Evolutionary conservation across 31 red algal species (phyloP), one percentile per base, ranked within the genome.

Genomic region (Odonthalia washingtoniensis): DNA sequence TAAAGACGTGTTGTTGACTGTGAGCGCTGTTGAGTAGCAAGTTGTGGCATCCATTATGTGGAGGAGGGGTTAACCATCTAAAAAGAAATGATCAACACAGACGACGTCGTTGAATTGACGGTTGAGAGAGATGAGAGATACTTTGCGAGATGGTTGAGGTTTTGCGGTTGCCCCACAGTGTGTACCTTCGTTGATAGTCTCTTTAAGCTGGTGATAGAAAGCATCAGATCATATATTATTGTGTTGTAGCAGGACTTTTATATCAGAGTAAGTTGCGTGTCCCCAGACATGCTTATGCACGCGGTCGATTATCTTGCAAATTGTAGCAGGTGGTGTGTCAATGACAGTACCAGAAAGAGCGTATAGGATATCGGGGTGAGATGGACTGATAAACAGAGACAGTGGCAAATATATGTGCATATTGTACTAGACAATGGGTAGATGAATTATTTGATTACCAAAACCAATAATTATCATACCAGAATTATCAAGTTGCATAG

Each of bases 281-380:
- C 82, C 82, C 40, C 82, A 85, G 3, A 85, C 80, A 44, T 72
- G 30, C 0, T 83, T 67, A 39, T 83, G 80, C 5, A 70, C 80
- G 31, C 70, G 41, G 61, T 83, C 53, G 33, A 86, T 60, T 18
- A 86, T 75, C 0, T 40, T 76, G 26, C 53, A 40, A 0, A 70
- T 0, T 37, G 66, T 63, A 37, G 26, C n/a, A n/a, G 28, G 62
- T 63, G n/a, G 70, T 26, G 61, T 17, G 30, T 28, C 27, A 0
- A 24, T 5, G 35, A 34, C 14, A 26, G 40, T 57, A n/a, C 16
- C 34, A 5, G 33, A 4, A 40, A 3, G 33, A 2, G 36, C 34
- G 31, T 36, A 63, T 40, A 21, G 60, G 34, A 38, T 32, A 3
- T 2, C 43, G 24, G 38, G 9, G 14, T 32, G 40, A 65, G 12